These are phyloP conservation scores for Monosporascus sp. DNA, from an alignment of 2,329 filamentous ascomycete genomes.

Conservation along the genomic window DNA sequence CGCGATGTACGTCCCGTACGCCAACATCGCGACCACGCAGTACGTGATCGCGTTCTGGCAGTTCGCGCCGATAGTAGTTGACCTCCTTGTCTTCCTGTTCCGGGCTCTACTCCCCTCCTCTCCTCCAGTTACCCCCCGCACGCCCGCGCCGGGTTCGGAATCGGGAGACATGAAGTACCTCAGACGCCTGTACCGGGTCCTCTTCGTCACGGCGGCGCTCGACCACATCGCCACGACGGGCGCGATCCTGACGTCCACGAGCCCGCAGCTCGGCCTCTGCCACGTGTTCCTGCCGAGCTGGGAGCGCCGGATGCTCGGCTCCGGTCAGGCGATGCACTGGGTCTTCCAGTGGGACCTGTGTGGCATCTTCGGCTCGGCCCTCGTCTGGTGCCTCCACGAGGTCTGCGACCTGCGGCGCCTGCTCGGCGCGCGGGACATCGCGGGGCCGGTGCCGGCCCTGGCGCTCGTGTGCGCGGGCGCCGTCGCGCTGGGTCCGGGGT, in stretches of 20 bases:
- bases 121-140: background rate
- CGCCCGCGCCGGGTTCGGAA: background rate
- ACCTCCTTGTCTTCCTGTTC: slow-evolving; percentile 1
- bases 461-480: background rate
- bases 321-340: slow-evolving; percentile 2
- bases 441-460: background rate
- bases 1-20: slow-evolving; percentile 1
- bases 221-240: background rate
- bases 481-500: background rate
- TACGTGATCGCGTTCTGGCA: slow-evolving; percentile 3
- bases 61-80: background rate
- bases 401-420: background rate
- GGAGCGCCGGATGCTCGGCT: background rate
- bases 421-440: background rate
- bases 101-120: background rate
- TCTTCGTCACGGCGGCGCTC: background rate
- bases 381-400: slow-evolving; percentile 1
- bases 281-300: slow-evolving; percentile 2
- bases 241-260: background rate
- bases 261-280: background rate
- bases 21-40: background rate
- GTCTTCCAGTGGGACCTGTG: slow-evolving; percentile 5
- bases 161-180: slow-evolving; percentile 1
- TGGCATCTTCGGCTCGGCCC: background rate
- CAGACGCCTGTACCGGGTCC: background rate